Percentiles rank a stretch among this genome's conserved stretches.
phyloP scores from a whole-genome alignment of 768 basidiomycete genomes.

The Boletus subcaerulescens region DNA sequence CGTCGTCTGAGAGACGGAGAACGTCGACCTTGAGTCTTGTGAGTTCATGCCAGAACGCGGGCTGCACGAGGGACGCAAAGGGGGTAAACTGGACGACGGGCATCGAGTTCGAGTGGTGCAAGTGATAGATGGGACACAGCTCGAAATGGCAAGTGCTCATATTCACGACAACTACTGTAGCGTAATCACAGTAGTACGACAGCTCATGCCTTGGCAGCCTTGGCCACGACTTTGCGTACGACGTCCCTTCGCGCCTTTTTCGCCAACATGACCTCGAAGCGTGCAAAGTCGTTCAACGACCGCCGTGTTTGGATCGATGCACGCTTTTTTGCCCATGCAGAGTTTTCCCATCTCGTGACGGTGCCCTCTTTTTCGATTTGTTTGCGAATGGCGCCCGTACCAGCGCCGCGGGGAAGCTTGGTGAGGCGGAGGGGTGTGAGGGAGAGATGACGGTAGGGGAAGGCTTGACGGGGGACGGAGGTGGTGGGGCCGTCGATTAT shows the following conservation, averaged over 20 bases:
- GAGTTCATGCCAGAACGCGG: slow-evolving; percentile 91
- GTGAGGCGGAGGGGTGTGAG: slow-evolving; percentile 84
- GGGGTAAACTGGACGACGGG: slow-evolving; percentile 85
- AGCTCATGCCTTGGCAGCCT: slow-evolving; percentile 35
- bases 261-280: slow-evolving; percentile 82
- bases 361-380: slow-evolving; percentile 81
- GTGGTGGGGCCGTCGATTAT: slow-evolving; percentile 94
- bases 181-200: neutral
- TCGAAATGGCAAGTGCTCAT: neutral
- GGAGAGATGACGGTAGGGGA: slow-evolving; percentile 88
- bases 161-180: neutral
- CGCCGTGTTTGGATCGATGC: slow-evolving; percentile 70
- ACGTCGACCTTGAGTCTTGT: slow-evolving; percentile 89
- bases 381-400: slow-evolving; percentile 80
- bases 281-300: slow-evolving; percentile 84
- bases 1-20: slow-evolving; percentile 74
- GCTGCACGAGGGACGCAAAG: slow-evolving; percentile 82
- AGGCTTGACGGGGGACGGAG: slow-evolving; percentile 87
- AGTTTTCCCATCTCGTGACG: slow-evolving; percentile 85
- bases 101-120: slow-evolving; percentile 26
- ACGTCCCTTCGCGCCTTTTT: slow-evolving; percentile 86
- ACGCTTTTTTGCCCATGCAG: slow-evolving; percentile 86
- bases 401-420: slow-evolving; percentile 83
- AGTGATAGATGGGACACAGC: neutral
- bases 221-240: slow-evolving; percentile 67